Percentiles rank a stretch among this genome's conserved stretches.
phyloP scores from a whole-genome alignment of 371 early-diverging fungal species.

The Actinomortierella ambigua region DNA sequence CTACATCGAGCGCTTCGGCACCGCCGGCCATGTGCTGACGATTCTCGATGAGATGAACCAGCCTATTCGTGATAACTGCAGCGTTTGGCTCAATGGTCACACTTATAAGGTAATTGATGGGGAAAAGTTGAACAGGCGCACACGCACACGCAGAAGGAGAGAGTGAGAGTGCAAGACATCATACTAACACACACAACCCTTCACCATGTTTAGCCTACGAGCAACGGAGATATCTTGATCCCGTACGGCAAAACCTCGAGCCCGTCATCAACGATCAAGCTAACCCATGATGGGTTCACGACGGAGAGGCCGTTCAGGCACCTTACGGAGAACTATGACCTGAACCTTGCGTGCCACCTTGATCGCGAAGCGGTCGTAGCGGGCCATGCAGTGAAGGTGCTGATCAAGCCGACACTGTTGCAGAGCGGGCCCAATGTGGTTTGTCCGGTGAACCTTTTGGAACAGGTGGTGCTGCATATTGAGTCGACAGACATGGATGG shows the following conservation, averaged over 20 bases:
- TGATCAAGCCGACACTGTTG: conserved; percentile 48
- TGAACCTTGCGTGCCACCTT: conserved; percentile 50
- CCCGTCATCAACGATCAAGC: conserved; percentile 18
- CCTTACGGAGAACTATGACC: conserved; percentile 40
- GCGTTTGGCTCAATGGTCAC: conserved; percentile 51
- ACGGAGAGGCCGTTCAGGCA: conserved; percentile 45
- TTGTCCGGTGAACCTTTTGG: conserved; percentile 49
- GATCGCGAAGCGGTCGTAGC: conserved; percentile 53
- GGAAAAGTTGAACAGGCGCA: too few relatives aligned
- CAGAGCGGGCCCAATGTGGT: conserved; percentile 25
- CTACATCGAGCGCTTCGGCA: conserved; percentile 51
- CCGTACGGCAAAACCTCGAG: conserved; percentile 41
- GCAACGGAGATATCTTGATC: conserved; percentile 49
- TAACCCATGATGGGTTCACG: conserved; percentile 50
- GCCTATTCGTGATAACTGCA: conserved; percentile 25
- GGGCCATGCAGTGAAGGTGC: conserved; percentile 51
- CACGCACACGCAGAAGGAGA: neutral
- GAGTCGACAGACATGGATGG: conserved; percentile 24
- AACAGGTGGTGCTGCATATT: conserved; percentile 46
- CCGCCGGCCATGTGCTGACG: conserved; percentile 55
- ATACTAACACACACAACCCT: neutral
- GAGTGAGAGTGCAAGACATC: neutral
- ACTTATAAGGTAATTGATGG: conserved; percentile 53
- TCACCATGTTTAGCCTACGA: conserved; percentile 47
- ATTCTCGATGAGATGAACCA: conserved; percentile 52